phyloP scores from a whole-genome alignment of 139 green algal species.

The Coccomyxa sp. region DNA sequence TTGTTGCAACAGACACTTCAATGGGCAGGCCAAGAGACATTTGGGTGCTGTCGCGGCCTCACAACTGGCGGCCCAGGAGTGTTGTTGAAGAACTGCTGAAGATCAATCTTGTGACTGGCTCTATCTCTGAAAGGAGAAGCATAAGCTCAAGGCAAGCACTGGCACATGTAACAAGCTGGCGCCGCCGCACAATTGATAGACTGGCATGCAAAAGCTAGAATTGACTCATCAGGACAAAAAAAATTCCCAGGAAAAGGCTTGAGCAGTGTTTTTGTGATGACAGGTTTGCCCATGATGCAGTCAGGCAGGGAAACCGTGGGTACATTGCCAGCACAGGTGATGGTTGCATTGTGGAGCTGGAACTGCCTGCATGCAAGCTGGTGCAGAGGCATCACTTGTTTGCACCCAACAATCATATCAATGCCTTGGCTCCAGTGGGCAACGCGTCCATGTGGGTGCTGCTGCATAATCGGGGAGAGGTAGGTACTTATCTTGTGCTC shows the following conservation, averaged over 20 bases:
- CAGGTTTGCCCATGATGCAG: slow-evolving; percentile 67
- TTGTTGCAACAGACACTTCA: too few species aligned
- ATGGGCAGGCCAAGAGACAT: slow-evolving; percentile 7
- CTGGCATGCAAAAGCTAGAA: too few species aligned
- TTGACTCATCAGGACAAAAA: too few species aligned
- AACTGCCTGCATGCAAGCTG: slow-evolving; percentile 43
- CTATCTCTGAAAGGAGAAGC: too few species aligned
- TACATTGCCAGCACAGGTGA: slow-evolving; percentile 64
- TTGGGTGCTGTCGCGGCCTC: slow-evolving; percentile 63
- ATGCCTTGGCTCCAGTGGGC: slow-evolving; percentile 58
- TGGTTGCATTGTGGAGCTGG: slow-evolving; percentile 58
- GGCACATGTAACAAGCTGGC: too few species aligned
- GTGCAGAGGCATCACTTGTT: slow-evolving; percentile 46
- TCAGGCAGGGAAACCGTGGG: slow-evolving; percentile 41
- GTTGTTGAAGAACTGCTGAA: slow-evolving; percentile 58
- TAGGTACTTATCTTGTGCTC: slow-evolving; percentile 1
- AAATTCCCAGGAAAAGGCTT: not conserved
- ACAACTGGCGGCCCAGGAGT: slow-evolving; percentile 64
- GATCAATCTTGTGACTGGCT: slow-evolving; percentile 46
- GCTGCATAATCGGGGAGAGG: slow-evolving; percentile 72
- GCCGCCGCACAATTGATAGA: too few species aligned
- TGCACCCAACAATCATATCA: slow-evolving; percentile 61
- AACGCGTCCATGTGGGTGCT: slow-evolving; percentile 55
- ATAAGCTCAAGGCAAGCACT: too few species aligned
- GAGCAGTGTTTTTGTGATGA: not conserved